These are phyloP conservation scores for Cladophialophora psammophila DNA, from an alignment of 2,329 filamentous ascomycete species.

Conservation along the genomic window DNA sequence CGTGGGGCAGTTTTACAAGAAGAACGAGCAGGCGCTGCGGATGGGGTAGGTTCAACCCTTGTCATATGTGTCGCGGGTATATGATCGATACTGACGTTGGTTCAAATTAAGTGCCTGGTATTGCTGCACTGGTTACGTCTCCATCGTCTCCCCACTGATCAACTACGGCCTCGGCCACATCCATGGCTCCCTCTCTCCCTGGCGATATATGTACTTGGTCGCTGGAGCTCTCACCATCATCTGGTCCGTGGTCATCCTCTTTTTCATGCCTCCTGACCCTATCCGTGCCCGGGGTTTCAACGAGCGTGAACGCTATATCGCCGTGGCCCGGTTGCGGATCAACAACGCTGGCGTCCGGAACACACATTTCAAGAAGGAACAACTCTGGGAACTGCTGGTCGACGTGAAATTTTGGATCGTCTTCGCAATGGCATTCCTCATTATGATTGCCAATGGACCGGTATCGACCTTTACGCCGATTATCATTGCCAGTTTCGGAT, in stretches of 20 bases:
- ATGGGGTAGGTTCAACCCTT: slow-evolving; percentile 53
- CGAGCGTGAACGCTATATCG: slow-evolving; percentile 66
- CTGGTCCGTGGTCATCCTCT: slow-evolving; percentile 64
- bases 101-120: slow-evolving; percentile 21
- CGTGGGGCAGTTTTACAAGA: slow-evolving; percentile 69
- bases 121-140: slow-evolving; percentile 53
- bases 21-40: slow-evolving; percentile 68
- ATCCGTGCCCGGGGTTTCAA: slow-evolving; percentile 73
- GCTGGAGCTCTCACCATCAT: slow-evolving; percentile 69
- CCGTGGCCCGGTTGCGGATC: slow-evolving; percentile 67
- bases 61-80: neutral
- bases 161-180: slow-evolving; percentile 75
- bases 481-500: slow-evolving; percentile 75
- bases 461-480: slow-evolving; percentile 71
- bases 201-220: slow-evolving; percentile 75
- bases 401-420: slow-evolving; percentile 71
- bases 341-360: slow-evolving; percentile 71
- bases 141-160: slow-evolving; percentile 59
- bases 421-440: slow-evolving; percentile 70
- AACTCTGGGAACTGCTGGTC: slow-evolving; percentile 62
- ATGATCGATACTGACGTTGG: neutral
- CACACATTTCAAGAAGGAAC: slow-evolving; percentile 64
- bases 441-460: slow-evolving; percentile 73
- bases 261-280: slow-evolving; percentile 70
- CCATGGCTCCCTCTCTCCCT: slow-evolving; percentile 61